These are phyloP conservation scores for Tremellales sp. DNA, from an alignment of 1,284 basidiomycete species.

Conservation along the genomic window DNA sequence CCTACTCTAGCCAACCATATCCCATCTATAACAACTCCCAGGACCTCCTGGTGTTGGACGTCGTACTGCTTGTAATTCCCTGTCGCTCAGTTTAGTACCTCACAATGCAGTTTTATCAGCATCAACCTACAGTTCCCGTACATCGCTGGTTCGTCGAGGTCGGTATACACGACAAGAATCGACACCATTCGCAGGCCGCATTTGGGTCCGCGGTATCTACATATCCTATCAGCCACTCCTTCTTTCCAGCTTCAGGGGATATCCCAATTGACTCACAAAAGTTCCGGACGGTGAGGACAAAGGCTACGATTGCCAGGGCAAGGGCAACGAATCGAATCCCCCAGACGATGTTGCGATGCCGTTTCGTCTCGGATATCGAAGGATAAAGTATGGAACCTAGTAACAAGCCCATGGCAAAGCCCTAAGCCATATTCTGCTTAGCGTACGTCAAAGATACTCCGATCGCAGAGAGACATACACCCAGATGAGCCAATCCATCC, in stretches of 20 bases:
- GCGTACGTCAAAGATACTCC: neutral
- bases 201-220: conserved; percentile 39
- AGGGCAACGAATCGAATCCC: conserved; percentile 67
- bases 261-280: conserved; percentile 57
- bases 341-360: conserved; percentile 73
- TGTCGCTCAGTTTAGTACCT: conserved; percentile 7
- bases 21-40: conserved; percentile 13
- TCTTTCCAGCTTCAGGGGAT: neutral
- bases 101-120: neutral
- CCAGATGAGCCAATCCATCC: conserved; percentile 51
- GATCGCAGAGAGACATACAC: conserved; percentile 27
- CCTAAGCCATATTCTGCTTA: conserved; percentile 17
- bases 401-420: conserved; percentile 67
- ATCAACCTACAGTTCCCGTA: conserved; percentile 54
- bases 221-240: conserved; percentile 2
- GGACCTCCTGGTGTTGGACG: conserved; percentile 5
- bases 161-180: conserved; percentile 84
- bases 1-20: no score
- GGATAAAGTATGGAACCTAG: conserved; percentile 76
- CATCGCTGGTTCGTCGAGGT: conserved; percentile 71
- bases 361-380: conserved; percentile 71
- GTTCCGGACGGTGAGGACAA: conserved; percentile 76
- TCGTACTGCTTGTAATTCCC: conserved; percentile 10
- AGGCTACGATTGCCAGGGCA: conserved; percentile 70
- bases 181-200: conserved; percentile 79